A percentile compares a stretch with the other conserved stretches of the same genome.
Evolutionary conservation across 495 filamentous ascomycete genomes (phyloP).

Genomic region (Achaetomiella virescens): DNA sequence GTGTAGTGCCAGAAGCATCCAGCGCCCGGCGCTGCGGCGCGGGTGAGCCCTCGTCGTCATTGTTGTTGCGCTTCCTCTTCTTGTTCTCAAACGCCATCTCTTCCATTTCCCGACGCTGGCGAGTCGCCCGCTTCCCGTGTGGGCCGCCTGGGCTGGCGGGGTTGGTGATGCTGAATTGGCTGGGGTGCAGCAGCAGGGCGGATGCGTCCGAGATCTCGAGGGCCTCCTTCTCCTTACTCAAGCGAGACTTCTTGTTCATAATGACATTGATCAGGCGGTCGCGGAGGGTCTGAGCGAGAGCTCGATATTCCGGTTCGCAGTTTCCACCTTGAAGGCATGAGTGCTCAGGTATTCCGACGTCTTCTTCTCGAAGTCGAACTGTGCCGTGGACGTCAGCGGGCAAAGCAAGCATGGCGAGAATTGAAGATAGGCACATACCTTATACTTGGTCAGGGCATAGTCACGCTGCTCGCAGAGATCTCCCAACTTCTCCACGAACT

Average conservation of each 20-base stretch:
- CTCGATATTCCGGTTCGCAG: slow-evolving; percentile 77
- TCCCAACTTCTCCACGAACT: slow-evolving; percentile 79
- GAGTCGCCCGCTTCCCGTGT: slow-evolving; percentile 74
- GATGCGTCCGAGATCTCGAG: slow-evolving; percentile 83
- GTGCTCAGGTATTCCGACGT: slow-evolving; percentile 45
- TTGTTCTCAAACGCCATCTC: slow-evolving; percentile 63
- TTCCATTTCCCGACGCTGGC: slow-evolving; percentile 73
- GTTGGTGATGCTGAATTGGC: slow-evolving; percentile 81
- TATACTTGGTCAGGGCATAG: slow-evolving; percentile 63
- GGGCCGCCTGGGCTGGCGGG: slow-evolving; percentile 72
- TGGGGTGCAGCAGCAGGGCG: slow-evolving; percentile 83
- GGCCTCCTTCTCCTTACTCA: slow-evolving; percentile 82
- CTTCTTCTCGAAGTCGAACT: slow-evolving; percentile 53
- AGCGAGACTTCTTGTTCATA: slow-evolving; percentile 62
- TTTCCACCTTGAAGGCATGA: slow-evolving; percentile 57
- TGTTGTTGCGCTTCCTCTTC: slow-evolving; percentile 70
- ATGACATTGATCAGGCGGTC: slow-evolving; percentile 77
- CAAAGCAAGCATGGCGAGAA: background rate
- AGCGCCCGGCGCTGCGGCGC: slow-evolving; percentile 47
- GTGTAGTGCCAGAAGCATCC: slow-evolving; percentile 45
- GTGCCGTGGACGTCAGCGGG: slow-evolving; percentile 15
- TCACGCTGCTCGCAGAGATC: slow-evolving; percentile 79
- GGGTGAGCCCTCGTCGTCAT: slow-evolving; percentile 68
- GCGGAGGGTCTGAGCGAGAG: slow-evolving; percentile 70
- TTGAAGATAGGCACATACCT: slow-evolving; percentile 49